Evolutionary conservation across 1,284 basidiomycete species (phyloP).

Genomic region (Inonotus hispidus): DNA sequence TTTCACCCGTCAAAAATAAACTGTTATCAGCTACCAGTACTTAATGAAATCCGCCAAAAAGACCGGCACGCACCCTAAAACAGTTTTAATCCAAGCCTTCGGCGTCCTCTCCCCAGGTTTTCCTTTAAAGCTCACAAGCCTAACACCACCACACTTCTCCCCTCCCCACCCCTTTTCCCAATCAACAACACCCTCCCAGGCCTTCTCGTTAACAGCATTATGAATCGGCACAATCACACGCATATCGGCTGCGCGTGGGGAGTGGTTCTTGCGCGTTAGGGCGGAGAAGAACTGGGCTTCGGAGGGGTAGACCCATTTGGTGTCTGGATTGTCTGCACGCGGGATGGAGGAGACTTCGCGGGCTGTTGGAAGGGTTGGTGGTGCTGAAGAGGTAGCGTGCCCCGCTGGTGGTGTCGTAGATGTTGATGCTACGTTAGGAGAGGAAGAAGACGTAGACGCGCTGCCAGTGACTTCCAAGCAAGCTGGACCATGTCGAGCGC

Average conservation of each 20-base stretch:
- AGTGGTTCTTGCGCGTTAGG: conserved; percentile 91
- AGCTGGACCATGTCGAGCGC: conserved; percentile 42
- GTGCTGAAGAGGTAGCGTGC: no score
- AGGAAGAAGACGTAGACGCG: conserved; percentile 22
- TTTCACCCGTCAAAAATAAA: background rate
- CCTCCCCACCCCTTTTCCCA: conserved; percentile 86
- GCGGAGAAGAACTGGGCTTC: conserved; percentile 96
- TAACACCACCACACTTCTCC: conserved; percentile 77
- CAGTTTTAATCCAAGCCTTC: conserved; percentile 75
- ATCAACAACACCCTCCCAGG: conserved; percentile 85
- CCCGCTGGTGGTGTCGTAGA: background rate
- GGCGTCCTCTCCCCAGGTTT: conserved; percentile 70
- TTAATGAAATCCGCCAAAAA: background rate
- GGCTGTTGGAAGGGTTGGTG: conserved; percentile 47
- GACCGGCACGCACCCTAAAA: conserved; percentile 73
- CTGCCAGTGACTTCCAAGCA: background rate
- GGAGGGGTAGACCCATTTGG: conserved; percentile 97
- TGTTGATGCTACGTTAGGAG: background rate
- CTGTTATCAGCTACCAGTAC: background rate
- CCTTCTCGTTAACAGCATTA: conserved; percentile 97
- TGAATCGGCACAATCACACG: conserved; percentile 96
- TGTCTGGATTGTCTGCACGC: conserved; percentile 44
- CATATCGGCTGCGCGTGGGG: conserved; percentile 83
- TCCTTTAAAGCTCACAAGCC: conserved; percentile 84
- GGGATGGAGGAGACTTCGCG: conserved; percentile 91